Evolutionary conservation across 495 filamentous ascomycete genomes (phyloP), one percentile per base, ranked within the genome.

Genomic region (Sphaerosporella brunnea): DNA sequence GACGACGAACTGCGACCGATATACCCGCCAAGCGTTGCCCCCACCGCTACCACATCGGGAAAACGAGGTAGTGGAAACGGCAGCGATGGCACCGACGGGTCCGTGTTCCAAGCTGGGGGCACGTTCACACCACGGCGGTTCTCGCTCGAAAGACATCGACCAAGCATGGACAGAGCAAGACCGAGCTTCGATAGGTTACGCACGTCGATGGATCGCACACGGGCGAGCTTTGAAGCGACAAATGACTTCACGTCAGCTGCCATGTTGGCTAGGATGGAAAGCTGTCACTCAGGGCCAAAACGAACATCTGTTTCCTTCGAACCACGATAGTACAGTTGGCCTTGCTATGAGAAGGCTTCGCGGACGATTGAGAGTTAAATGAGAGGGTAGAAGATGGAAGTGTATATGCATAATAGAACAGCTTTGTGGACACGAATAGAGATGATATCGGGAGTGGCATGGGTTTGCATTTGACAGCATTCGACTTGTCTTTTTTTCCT

Each of bases 71-170:
- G 82, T 56, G 82, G 90, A 53, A 93, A 84, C 54, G 84, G 84
- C 47, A 94, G 85, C 64, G 85, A 93, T 64, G 86, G 86, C 23
- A 94, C 88, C 11, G 87, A 86, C 47, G 93, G 90, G 59, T 93
- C 84, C 10, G 72, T 76, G 34, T 72, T 76, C 63, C 62, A 23
- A 55, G 56, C 41, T 58, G 66, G 51, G 23, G 49, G 55, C 26
- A 56, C 62, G 21, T 60, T 69, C 58, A 60, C 42, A 59, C 68
- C 48, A 66, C 70, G 52, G 70, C 74, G 53, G 71, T 78, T 37
- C 67, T 86, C 58, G 70, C 82, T 63, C 71, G 81, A 64, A 72
- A 48, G 42, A 10, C 25, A 51, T 43, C 53, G 55, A 19, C 56
- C 55, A 45, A 60, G 57, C 39, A 52, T 60, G 53, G 70, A 69